Evolutionary conservation across 106 monocot genomes (phyloP), one percentile per base, ranked within the genome.

Genomic region (Xerophyta viscosa): DNA sequence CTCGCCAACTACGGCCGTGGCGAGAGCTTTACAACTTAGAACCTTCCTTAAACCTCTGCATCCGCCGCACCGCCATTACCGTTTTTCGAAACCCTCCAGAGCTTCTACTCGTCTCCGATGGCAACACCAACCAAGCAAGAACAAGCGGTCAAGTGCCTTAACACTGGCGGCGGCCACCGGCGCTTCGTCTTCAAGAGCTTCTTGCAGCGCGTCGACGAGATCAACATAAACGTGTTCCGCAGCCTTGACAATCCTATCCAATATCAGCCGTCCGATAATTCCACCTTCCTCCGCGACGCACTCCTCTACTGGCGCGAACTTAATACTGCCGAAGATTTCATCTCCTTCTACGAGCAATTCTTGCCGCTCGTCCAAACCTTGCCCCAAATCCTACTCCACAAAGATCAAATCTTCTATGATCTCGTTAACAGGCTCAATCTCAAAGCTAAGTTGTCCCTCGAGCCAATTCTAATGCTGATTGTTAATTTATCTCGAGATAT

Each of bases 311-410:
- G 94, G 94, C 45, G 84, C 84, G 94, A 96, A 49, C 48, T 96
- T 31, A 85, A 89, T 46, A 96, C 94, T 0, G 76, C 94, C 13
- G 88, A 96, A 62, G 78, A 81, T 18, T 96, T 96, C 60, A 89
- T 96, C 9, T 78, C 88, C 0, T 85, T 96, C 54, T 96, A 85
- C 43, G 84, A 82, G 1, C 69, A 81, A 62, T 69, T 79, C 65
- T 70, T 85, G 72, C 94, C 84, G 1, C n/a, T 81, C 27, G 94
- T 85, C 1, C 94, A 96, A 62, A 96, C 94, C 6, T 27, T 89
- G 50, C 84, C 84, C 3, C 88, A 78, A 65, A 73, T 96, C 58
- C 52, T 96, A 42, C 62, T 88, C 56, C 85, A 96, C 33, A 69
- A 72, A 50, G 94, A 96, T 26, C 70, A 44, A 49, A 81, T 96